Conservation (phyloP, 1,139 yeast species). For the Geotrichum bryndzae region DNA sequence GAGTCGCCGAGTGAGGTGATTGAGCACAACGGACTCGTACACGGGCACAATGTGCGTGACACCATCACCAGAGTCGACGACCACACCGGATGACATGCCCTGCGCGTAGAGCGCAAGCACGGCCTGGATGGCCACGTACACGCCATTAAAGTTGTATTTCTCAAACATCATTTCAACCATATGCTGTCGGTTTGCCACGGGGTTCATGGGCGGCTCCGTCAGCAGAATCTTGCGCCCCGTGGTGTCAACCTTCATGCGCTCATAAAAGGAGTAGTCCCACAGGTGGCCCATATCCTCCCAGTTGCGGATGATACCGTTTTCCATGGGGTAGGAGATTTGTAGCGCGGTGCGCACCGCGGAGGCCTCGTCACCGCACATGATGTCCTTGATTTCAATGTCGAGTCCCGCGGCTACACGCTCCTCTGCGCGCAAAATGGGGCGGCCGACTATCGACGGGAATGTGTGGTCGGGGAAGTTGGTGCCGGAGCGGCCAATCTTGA, state of each 20-base stretch:
- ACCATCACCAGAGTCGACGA: slow-evolving; percentile 92
- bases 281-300: slow-evolving; percentile 99
- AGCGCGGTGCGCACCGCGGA: slow-evolving; percentile 82
- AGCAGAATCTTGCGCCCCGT: slow-evolving; percentile 73
- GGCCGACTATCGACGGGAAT: slow-evolving; percentile 97
- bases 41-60: slow-evolving; percentile 98
- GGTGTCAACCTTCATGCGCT: slow-evolving; percentile 74
- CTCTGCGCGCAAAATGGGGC: slow-evolving; percentile 96
- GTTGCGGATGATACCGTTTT: slow-evolving; percentile 91
- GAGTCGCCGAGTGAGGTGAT: slow-evolving; percentile 83
- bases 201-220: slow-evolving; percentile 98
- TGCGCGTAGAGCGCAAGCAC: slow-evolving; percentile 96
- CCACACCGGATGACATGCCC: slow-evolving; percentile 96
- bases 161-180: slow-evolving; percentile 98
- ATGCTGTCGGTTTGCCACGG: slow-evolving; percentile 81
- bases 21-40: slow-evolving; percentile 90
- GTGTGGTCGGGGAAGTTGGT: slow-evolving; percentile 96
- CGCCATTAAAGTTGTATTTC: slow-evolving; percentile 91
- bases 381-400: slow-evolving; percentile 61
- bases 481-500: slow-evolving; percentile 86
- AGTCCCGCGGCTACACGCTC: slow-evolving; percentile 50
- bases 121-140: slow-evolving; percentile 96
- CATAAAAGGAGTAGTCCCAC: slow-evolving; percentile 97
- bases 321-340: slow-evolving; percentile 96
- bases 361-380: slow-evolving; percentile 98